A percentile compares a stretch with the other conserved stretches of the same genome.
phyloP scores from a whole-genome alignment of 2,329 filamentous ascomycete genomes.

The Claviceps sp. region DNA sequence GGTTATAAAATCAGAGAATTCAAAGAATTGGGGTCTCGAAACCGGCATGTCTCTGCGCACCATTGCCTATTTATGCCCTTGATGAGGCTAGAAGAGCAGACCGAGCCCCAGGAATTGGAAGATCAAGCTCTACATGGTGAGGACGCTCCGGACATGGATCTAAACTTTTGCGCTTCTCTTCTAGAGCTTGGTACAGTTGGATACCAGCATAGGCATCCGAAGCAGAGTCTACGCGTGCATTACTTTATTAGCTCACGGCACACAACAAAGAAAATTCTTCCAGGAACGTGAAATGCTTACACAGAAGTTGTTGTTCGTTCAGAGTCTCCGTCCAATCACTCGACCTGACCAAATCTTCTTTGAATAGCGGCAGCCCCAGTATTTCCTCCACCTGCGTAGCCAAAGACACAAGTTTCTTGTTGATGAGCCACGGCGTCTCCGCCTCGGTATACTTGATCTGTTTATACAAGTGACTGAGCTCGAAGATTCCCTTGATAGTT shows the following conservation, averaged over 20 bases:
- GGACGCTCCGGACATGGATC: conserved; percentile 60
- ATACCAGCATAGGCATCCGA: conserved; percentile 72
- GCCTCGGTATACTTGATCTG: conserved; percentile 53
- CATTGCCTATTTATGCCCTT: background rate
- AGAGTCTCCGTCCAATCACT: conserved; percentile 62
- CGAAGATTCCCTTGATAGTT: conserved; percentile 53
- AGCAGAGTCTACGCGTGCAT: conserved; percentile 46
- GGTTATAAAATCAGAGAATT: too few species aligned
- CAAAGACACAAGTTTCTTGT: conserved; percentile 53
- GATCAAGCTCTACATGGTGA: conserved; percentile 49
- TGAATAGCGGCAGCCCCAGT: conserved; percentile 61
- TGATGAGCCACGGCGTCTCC: conserved; percentile 41
- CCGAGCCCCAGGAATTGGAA: conserved; percentile 38
- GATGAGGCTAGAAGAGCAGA: background rate
- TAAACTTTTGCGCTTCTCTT: conserved; percentile 52
- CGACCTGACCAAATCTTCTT: conserved; percentile 53
- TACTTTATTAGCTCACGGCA: background rate
- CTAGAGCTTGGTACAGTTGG: conserved; percentile 59
- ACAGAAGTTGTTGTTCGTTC: conserved; percentile 50
- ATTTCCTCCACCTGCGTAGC: conserved; percentile 57
- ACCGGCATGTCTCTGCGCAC: too few species aligned
- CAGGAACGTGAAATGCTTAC: conserved; percentile 32
- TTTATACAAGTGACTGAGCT: conserved; percentile 72
- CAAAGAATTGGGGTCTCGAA: too few species aligned
- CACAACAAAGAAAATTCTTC: conserved; percentile 5